phyloP scores from a whole-genome alignment of 208 protist genomes.

The Acanthamoeba lugdunensis region DNA sequence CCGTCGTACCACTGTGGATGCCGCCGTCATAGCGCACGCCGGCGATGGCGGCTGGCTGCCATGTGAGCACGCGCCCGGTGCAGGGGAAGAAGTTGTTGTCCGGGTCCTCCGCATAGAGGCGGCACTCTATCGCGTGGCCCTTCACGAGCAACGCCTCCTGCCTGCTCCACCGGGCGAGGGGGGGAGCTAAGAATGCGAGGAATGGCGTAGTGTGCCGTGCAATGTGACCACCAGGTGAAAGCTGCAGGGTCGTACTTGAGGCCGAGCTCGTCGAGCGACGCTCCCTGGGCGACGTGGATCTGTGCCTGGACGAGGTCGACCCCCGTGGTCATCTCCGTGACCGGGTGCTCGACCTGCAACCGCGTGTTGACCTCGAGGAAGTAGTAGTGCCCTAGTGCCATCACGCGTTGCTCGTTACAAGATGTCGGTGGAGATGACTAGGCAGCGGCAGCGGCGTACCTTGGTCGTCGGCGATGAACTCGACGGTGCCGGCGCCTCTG shows the following conservation, averaged over 20 bases:
- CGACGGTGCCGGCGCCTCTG: slow-evolving; percentile 95
- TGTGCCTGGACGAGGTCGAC: slow-evolving; percentile 96
- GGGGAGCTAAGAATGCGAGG: neutral
- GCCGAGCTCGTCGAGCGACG: slow-evolving; percentile 56
- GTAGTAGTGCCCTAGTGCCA: slow-evolving; percentile 90
- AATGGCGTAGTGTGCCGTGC: no score
- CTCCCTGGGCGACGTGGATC: slow-evolving; percentile 88
- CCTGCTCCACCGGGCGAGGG: slow-evolving; percentile 74
- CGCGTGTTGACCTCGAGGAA: slow-evolving; percentile 99
- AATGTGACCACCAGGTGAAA: no score
- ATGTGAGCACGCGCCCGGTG: slow-evolving; percentile 85
- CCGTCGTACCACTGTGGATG: slow-evolving; percentile 26
- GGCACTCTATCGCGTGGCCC: slow-evolving; percentile 92
- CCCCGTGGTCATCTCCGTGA: slow-evolving; percentile 95
- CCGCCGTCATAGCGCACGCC: slow-evolving; percentile 69
- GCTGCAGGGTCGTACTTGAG: neutral
- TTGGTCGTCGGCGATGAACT: slow-evolving; percentile 95
- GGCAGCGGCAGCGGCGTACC: neutral
- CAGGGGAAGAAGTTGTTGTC: slow-evolving; percentile 91
- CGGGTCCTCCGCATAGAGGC: slow-evolving; percentile 96
- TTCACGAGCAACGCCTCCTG: slow-evolving; percentile 90
- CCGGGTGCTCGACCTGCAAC: slow-evolving; percentile 94
- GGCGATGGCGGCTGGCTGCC: neutral
- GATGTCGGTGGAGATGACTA: no score
- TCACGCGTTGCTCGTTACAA: no score